Base-by-base conservation (phyloP, 768 basidiomycete species). In the Lanmaoa pseudosensibilis region DNA sequence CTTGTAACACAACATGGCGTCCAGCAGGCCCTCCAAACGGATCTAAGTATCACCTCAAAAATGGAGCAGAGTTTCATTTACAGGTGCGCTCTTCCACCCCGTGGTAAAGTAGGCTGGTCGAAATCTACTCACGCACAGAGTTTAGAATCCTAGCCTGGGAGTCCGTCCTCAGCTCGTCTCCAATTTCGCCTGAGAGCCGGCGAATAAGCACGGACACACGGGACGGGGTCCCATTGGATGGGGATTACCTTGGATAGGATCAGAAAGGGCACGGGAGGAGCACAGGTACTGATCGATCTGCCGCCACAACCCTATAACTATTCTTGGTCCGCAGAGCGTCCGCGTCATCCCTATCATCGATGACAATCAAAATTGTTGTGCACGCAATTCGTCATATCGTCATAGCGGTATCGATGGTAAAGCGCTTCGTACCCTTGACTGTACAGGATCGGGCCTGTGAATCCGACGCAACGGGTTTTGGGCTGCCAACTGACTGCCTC, bases 31-130 rank as follows among this genome's bases (percentile, higher is more conserved):
- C 25, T 46, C 54, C 33, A 47, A 48, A 48, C 23, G 55, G 48
- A 55, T 50, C 55, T 40, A 39, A 30, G n/a, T 19, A 19, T 25
- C 11, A 30, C 50, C 23, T 41, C 53, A 40, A 50, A 58, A 52
- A 67, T 58, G 59, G 56, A 66, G 58, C 57, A 66, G 46, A 45
- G 56, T 63, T 66, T 66, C 56, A 57, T 60, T 54, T 45, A 36
- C 33, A 25, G 38, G 41, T 4, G 38, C 23, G 34, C 37, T 30
- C 23, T 34, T 36, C 32, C n/a, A n/a, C 21, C 49, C 41, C 54
- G 55, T 57, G 54, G 51, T 33, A 43, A 47, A 44, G 51, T 39
- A 30, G 13, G 39, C 50, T 47, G 40, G 37, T 48, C 38, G 21
- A 56, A 27, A 54, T 56, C 43, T 58, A 62, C 65, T 67, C 66